Base-by-base conservation (phyloP, 106 monocot species). In the Dactylorhiza incarnata region DNA sequence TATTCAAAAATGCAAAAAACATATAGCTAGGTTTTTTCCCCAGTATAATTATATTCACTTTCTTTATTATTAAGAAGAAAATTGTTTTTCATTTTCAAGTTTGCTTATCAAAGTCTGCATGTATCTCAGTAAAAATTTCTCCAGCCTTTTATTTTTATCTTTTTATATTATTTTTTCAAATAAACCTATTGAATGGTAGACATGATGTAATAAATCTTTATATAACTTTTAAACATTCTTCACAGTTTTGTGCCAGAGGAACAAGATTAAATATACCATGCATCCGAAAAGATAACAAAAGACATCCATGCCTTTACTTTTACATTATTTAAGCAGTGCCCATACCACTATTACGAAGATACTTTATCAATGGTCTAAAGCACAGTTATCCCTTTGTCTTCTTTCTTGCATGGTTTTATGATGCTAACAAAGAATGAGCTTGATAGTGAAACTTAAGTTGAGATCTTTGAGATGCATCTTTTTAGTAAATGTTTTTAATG, bases 401-500 rank as follows among this genome's bases (percentile, higher is more conserved):
- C 5, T 6, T 59, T 8, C 58, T 59, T n/a, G 9, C n/a, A 22
- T 59, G n/a, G 20, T 59, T 59, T 6, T 9, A 22, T 20, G 20
- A 7, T 59, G 6, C 20, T 59, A 22, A 22, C 6, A 59, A 58
- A 59, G 58, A 22, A 12, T 19, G 20, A 59, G 7, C 5, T 59
- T 22, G 19, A 3, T 59, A 20, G 58, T 20, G 7, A 59, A 9
- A 19, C 0, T 65, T 9, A 12, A 65, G 29, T 65, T 65, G 65
- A 65, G 17, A 65, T 65, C 29, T 65, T 65, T 29, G 63, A 63
- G 26, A 23, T 25, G 63, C 25, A 29, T 65, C 65, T 65, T n/a
- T n/a, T n/a, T n/a, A 29, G 65, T 29, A 65, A 65, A 37, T 37
- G 37, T 37, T 37, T 7, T 29, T 65, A 29, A 65, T 29, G 37